Base-by-base conservation (phyloP, 2,329 filamentous ascomycete species). In the Aspergillus glaucus region DNA sequence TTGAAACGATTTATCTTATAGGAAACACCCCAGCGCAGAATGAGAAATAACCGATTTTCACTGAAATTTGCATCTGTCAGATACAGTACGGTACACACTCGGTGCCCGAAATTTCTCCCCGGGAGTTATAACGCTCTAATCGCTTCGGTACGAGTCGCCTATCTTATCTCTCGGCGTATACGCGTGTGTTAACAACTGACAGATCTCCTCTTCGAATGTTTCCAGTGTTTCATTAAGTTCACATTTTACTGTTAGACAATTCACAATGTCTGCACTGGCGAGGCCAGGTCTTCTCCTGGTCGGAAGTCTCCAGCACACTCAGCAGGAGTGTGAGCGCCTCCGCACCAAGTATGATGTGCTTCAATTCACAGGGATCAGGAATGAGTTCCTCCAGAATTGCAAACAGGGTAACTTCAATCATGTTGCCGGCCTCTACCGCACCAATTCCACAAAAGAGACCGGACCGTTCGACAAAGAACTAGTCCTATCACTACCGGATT, bases 211-310 rank as follows among this genome's bases (percentile, higher is more conserved):
- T 9, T 26, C 2, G 24, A 26, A 26, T 26, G 8, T 26, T 26
- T 2, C 9, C 24, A 7, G 24, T 26, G 8, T 9, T 26, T 26
- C 24, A 7, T 9, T 6, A 26, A 26, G 24, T 26, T 7, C 5
- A 7, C 8, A 7, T 10, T 9, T 7, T 26, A 9, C 24, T 26
- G 9, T 10, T 7, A 37, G 34, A 37, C n/a, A 37, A 9, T 19
- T 37, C 34, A 37, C 34, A 15, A 37, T 26, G 24, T 9, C 24
- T 6, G 24, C 34, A 55, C 55, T 9, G 36, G 42, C 24, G 45
- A 41, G 26, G 48, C 48, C 37, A 47, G 43, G 14, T 51, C 45
- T 37, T n/a, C 34, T 37, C n/a, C 34, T 37, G 7, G 17, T 37
- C n/a, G 34, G 34, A n/a, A n/a, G 9, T 15, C 34, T 37, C 9